Evolutionary conservation across 2,329 filamentous ascomycete species (phyloP).

Genomic region (Graphiopsis chlorocephala): DNA sequence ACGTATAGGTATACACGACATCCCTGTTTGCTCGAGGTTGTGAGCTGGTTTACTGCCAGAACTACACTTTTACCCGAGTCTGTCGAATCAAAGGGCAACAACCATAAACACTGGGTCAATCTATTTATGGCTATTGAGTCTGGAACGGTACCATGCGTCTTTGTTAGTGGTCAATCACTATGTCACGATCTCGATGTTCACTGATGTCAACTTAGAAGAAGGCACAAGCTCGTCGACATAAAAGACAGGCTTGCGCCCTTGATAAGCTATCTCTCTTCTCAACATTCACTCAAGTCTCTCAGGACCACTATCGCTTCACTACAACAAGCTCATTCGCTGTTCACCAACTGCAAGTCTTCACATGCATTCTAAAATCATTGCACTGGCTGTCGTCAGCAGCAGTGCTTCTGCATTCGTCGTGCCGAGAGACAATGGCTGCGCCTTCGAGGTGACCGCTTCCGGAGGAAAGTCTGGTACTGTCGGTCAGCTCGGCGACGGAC

Average conservation of each 20-base stretch:
- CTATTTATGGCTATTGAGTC: not conserved
- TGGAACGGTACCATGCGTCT: not conserved
- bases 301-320: not conserved
- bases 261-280: not conserved
- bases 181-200: not conserved
- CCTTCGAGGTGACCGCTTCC: constrained; percentile 24
- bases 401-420: constrained; percentile 20
- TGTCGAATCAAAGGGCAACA: not conserved
- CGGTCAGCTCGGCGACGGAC: constrained; percentile 40
- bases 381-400: constrained; percentile 20
- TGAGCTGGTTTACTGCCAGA: not conserved
- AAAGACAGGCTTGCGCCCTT: not conserved
- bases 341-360: not conserved
- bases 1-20: not conserved
- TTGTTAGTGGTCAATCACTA: not conserved
- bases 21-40: not conserved
- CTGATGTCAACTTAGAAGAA: not conserved
- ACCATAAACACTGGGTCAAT: not conserved
- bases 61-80: not conserved
- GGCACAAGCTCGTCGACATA: not conserved
- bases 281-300: not conserved
- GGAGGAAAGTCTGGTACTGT: constrained; percentile 23
- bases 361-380: constrained; percentile 9
- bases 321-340: not conserved
- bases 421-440: constrained; percentile 19